Evolutionary conservation across 192 early-diverging fungal species (phyloP).

Genomic region (Backusella tuberculispora): DNA sequence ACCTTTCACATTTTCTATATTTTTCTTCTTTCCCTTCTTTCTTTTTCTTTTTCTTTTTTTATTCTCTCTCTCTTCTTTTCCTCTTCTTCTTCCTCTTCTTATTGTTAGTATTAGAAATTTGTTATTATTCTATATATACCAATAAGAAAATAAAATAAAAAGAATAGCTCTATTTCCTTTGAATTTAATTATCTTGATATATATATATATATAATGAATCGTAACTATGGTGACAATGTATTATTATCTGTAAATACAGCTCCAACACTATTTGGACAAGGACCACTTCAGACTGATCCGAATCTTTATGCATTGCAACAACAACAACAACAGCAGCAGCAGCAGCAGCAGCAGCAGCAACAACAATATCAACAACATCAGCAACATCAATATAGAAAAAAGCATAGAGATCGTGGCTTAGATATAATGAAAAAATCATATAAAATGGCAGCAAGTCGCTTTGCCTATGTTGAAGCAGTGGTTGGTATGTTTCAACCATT

Average conservation of each 20-base stretch:
- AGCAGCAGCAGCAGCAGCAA: background rate
- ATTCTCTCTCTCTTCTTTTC: background rate
- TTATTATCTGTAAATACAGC: constrained; percentile 8
- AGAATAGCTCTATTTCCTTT: background rate
- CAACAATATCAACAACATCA: background rate
- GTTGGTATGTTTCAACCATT: constrained; percentile 26
- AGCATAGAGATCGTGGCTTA: constrained; percentile 1
- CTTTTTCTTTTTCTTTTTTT: constrained; percentile 5
- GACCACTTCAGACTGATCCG: constrained; percentile 11
- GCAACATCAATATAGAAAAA: background rate
- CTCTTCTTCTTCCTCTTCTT: background rate
- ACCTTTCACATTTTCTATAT: background rate
- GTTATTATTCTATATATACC: background rate
- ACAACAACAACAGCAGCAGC: background rate
- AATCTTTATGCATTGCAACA: constrained; percentile 18
- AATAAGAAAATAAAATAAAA: constrained; percentile 5
- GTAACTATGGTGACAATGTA: background rate
- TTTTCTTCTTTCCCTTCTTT: constrained; percentile 1
- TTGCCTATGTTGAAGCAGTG: constrained; percentile 33
- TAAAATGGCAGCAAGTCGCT: constrained; percentile 21
- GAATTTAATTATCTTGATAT: background rate
- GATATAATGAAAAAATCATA: background rate
- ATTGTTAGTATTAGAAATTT: background rate
- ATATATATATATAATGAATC: constrained; percentile 6
- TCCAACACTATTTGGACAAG: background rate